phyloP scores from a whole-genome alignment of 2,329 filamentous ascomycete genomes.

The Ophiostoma piceae region DNA sequence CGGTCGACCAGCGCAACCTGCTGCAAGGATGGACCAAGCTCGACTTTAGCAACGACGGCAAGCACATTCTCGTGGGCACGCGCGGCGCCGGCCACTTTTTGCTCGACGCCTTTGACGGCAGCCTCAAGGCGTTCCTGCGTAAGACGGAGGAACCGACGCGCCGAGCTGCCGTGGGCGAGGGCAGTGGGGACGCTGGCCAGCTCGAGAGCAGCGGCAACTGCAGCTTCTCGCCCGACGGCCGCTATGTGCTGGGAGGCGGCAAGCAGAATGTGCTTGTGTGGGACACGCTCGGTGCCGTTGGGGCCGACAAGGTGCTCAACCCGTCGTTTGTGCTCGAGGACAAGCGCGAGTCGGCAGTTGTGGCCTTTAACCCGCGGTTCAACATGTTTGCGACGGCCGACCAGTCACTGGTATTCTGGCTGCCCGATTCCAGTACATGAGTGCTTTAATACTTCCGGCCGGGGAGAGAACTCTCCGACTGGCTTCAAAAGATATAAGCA shows the following conservation, averaged over 20 bases:
- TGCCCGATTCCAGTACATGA: slow-evolving; percentile 60
- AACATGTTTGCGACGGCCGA: slow-evolving; percentile 91
- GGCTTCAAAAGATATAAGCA: not conserved
- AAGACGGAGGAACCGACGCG: slow-evolving; percentile 51
- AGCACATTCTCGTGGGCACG: slow-evolving; percentile 76
- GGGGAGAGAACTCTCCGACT: not conserved
- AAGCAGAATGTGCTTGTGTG: slow-evolving; percentile 74
- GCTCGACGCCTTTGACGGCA: slow-evolving; percentile 86
- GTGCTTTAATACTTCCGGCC: too few species aligned
- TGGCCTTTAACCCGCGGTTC: slow-evolving; percentile 85
- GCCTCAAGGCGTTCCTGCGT: slow-evolving; percentile 66
- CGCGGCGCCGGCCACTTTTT: slow-evolving; percentile 81
- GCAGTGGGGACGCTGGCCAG: slow-evolving; percentile 32
- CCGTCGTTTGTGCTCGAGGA: slow-evolving; percentile 62
- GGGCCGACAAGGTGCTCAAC: slow-evolving; percentile 54
- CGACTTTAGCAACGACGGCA: slow-evolving; percentile 95
- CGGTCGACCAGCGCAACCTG: slow-evolving; percentile 51
- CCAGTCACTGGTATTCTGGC: slow-evolving; percentile 73
- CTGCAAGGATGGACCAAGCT: slow-evolving; percentile 78
- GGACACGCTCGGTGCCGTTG: slow-evolving; percentile 62
- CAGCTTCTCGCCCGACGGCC: slow-evolving; percentile 83
- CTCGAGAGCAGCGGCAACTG: slow-evolving; percentile 67
- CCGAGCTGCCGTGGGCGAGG: slow-evolving; percentile 51
- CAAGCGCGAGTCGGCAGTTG: slow-evolving; percentile 63
- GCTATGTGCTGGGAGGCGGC: slow-evolving; percentile 78